A percentile compares a stretch with the other conserved stretches of the same genome.
These are phyloP conservation scores for Berkeleyomyces rouxiae DNA, from an alignment of 2,329 filamentous ascomycete genomes.

Conservation along the genomic window DNA sequence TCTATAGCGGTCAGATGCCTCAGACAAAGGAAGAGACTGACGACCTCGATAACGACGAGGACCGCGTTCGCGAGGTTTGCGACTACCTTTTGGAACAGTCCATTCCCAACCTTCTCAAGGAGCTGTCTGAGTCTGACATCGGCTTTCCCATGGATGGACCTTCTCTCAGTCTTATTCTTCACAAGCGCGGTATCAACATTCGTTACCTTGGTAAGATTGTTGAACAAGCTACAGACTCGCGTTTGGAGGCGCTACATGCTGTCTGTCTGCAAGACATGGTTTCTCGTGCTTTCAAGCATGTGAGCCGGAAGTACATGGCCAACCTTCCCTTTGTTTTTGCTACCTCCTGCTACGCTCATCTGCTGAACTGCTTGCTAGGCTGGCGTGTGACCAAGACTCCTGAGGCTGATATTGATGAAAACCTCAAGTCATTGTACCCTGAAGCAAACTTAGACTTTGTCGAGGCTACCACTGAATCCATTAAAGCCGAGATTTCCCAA, in stretches of 20 bases:
- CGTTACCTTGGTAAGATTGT: slow-evolving; percentile 84
- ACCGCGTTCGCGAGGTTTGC: slow-evolving; percentile 73
- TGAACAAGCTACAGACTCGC: slow-evolving; percentile 45
- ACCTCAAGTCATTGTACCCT: slow-evolving; percentile 58
- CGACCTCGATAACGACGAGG: slow-evolving; percentile 68
- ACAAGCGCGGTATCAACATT: slow-evolving; percentile 95
- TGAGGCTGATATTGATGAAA: slow-evolving; percentile 57
- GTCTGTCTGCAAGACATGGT: slow-evolving; percentile 86
- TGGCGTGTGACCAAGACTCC: slow-evolving; percentile 61
- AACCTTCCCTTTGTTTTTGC: slow-evolving; percentile 65
- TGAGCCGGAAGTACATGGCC: slow-evolving; percentile 62
- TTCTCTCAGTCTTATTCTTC: slow-evolving; percentile 71
- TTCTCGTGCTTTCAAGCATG: slow-evolving; percentile 87
- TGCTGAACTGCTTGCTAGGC: slow-evolving; percentile 87
- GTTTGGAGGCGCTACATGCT: slow-evolving; percentile 59
- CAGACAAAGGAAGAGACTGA: slow-evolving; percentile 82
- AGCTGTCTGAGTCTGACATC: slow-evolving; percentile 80
- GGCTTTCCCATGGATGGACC: slow-evolving; percentile 98
- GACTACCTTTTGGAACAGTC: slow-evolving; percentile 58
- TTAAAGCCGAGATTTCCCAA: slow-evolving; percentile 52
- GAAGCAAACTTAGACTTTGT: slow-evolving; percentile 73
- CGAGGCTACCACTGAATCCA: slow-evolving; percentile 53
- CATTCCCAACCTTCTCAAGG: slow-evolving; percentile 71
- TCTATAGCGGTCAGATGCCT: slow-evolving; percentile 80
- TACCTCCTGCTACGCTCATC: slow-evolving; percentile 64